These are phyloP conservation scores for Populus hybrid DNA, from an alignment of 441 rosid species.

Conservation along the genomic window DNA sequence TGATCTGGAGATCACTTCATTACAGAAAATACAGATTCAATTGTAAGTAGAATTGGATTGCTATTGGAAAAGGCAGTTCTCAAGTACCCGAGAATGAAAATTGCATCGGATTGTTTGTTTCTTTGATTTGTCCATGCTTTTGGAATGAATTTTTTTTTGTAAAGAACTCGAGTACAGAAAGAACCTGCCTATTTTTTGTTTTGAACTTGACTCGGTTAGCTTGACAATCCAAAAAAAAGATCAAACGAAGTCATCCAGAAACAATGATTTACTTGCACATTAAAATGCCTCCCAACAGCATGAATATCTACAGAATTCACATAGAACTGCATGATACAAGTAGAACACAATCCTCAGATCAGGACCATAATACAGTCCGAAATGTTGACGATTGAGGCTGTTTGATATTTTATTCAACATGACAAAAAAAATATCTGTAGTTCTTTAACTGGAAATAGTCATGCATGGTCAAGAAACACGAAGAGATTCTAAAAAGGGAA, in stretches of 20 bases:
- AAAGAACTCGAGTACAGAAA: constrained; percentile 30
- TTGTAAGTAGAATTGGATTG: constrained; percentile 36
- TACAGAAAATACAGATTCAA: constrained; percentile 20
- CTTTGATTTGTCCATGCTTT: constrained; percentile 24
- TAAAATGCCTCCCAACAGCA: not conserved
- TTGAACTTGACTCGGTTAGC: not conserved
- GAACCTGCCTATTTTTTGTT: not conserved
- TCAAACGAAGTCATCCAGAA: not conserved
- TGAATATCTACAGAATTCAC: not conserved
- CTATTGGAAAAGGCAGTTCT: constrained; percentile 14
- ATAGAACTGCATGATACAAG: not conserved
- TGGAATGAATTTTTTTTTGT: constrained; percentile 37
- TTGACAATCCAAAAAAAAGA: not conserved
- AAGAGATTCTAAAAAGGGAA: not conserved
- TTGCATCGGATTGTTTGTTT: constrained; percentile 35
- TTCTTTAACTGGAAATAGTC: too few relatives aligned
- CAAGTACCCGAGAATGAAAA: constrained; percentile 19
- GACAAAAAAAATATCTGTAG: too few relatives aligned
- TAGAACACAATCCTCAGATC: not conserved
- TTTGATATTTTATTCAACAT: too few relatives aligned
- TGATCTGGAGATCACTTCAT: constrained; percentile 36
- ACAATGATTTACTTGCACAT: not conserved
- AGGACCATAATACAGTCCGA: not conserved
- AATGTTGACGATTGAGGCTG: too few relatives aligned
- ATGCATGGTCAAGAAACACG: not conserved